Evolutionary conservation across 768 basidiomycete genomes (phyloP).

Genomic region (Tricholoma flavovirens): DNA sequence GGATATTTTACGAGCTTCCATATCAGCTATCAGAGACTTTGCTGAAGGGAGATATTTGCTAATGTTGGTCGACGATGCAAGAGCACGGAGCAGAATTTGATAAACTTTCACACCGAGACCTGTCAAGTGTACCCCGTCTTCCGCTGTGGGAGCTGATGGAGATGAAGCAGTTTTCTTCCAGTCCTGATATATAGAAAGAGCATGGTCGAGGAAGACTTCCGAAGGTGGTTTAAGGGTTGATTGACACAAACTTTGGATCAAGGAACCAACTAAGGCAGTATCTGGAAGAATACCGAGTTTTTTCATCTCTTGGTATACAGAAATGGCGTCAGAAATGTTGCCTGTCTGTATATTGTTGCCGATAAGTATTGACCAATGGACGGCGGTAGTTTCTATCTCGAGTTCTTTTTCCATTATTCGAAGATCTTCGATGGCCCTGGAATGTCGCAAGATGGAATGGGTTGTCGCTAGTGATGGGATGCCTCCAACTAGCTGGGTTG

Average conservation of each 20-base stretch:
- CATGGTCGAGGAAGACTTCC: slow-evolving; percentile 43
- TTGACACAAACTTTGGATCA: slow-evolving; percentile 47
- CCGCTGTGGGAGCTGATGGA: slow-evolving; percentile 12
- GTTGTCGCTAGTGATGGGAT: slow-evolving; percentile 25
- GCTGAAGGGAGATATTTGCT: slow-evolving; percentile 44
- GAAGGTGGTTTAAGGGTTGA: slow-evolving; percentile 27
- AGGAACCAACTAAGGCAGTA: slow-evolving; percentile 45
- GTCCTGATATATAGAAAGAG: slow-evolving; percentile 48
- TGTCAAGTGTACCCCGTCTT: slow-evolving; percentile 26
- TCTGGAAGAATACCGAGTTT: slow-evolving; percentile 41
- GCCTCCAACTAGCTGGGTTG: slow-evolving; percentile 28
- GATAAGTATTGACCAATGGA: slow-evolving; percentile 54
- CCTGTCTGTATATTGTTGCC: slow-evolving; percentile 39
- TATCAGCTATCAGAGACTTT: slow-evolving; percentile 55
- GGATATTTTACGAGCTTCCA: slow-evolving; percentile 47
- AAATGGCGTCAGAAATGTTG: slow-evolving; percentile 35
- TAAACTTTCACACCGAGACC: slow-evolving; percentile 53
- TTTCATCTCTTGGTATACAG: slow-evolving; percentile 44
- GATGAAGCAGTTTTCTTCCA: slow-evolving; percentile 20
- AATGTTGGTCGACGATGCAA: slow-evolving; percentile 38
- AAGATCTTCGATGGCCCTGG: slow-evolving; percentile 37
- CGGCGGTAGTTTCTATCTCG: slow-evolving; percentile 30
- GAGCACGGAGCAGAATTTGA: slow-evolving; percentile 43
- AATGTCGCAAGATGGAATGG: slow-evolving; percentile 37
- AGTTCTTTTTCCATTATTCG: slow-evolving; percentile 36